Base-by-base conservation (phyloP, 192 early-diverging fungal species). In the Entophlyctis helioformis region DNA sequence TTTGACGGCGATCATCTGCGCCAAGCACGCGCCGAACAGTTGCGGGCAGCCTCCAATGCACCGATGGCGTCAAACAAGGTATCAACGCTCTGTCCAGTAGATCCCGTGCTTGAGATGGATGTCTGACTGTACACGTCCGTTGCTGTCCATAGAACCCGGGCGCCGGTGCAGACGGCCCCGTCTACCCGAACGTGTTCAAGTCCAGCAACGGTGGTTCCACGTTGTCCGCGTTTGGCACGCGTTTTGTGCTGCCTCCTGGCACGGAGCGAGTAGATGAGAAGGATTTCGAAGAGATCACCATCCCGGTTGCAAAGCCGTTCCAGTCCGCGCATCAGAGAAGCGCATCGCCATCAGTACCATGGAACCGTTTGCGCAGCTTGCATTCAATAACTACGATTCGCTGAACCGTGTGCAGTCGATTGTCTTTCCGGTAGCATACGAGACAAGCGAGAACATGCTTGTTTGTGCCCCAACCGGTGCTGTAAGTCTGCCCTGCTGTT, bases 381-480 rank as follows among this genome's bases (percentile, higher is more conserved):
- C 85, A 1, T 96, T 93, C 73, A 75, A 82, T 48, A 80, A 81
- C 18, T 96, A 96, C 61, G 73, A 74, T 21, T 69, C 77, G 6
- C 69, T 99, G 36, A 99, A 99, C 59, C 80, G 93, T 36, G 81
- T 99, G 36, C 96, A 99, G 66, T 89, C 87, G 18, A 85, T 93
- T 46, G 87, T 99, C 4, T 92, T 85, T 50, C 92, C 91, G 20
- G 78, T 86, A 4, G 91, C 91, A 0, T 99, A 85, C 58, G 76
- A 83, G 23, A 83, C 86, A n/a, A 95, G 91, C 61, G 93, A 95
- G 62, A 99, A 99, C 48, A 91, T 99, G 63, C 76, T 99, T 29
- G 86, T 99, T 25, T 96, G 89, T 54, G 96, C 96, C 0, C 96
- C 96, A 0, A 99, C 96, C 0, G 96, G 96, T 50, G 89, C 91